Evolutionary conservation across 2,329 filamentous ascomycete species (phyloP).

Genomic region (Dissoconium aciculare): DNA sequence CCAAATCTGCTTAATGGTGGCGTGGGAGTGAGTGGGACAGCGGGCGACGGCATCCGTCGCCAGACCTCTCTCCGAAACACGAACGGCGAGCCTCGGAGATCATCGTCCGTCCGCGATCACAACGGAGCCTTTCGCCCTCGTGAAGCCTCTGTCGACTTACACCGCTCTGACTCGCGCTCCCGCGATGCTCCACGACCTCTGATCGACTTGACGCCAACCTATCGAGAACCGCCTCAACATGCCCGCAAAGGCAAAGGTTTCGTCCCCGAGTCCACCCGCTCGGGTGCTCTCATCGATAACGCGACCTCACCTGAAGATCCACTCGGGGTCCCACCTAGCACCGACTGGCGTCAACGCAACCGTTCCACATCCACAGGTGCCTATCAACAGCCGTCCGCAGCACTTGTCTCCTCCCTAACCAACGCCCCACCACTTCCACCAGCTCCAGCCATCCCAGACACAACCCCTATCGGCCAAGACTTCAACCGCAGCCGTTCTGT

Average conservation of each 20-base stretch:
- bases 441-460: conserved; percentile 4
- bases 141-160: conserved; percentile 25
- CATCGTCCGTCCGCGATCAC: conserved; percentile 7
- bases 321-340: conserved; percentile 28
- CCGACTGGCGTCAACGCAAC: conserved; percentile 30
- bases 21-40: conserved; percentile 2
- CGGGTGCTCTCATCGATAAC: conserved; percentile 31
- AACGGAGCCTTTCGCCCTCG: conserved; percentile 1
- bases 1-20: conserved; percentile 41
- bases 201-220: conserved; percentile 51
- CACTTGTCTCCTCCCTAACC: conserved; percentile 7
- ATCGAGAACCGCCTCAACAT: conserved; percentile 48
- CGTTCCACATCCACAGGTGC: conserved; percentile 1
- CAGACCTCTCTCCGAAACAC: neutral
- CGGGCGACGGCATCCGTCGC: conserved; percentile 4
- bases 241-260: conserved; percentile 39
- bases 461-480: conserved; percentile 1
- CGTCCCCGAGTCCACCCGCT: conserved; percentile 19
- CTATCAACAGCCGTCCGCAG: conserved; percentile 9
- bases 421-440: conserved; percentile 2
- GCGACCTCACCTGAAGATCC: conserved; percentile 32
- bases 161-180: conserved; percentile 31
- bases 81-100: conserved; percentile 6
- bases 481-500: conserved; percentile 1
- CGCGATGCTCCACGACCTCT: conserved; percentile 42